Conservation (phyloP, 352 stramenopile genomes). For the Phytophthora palmivora region DNA sequence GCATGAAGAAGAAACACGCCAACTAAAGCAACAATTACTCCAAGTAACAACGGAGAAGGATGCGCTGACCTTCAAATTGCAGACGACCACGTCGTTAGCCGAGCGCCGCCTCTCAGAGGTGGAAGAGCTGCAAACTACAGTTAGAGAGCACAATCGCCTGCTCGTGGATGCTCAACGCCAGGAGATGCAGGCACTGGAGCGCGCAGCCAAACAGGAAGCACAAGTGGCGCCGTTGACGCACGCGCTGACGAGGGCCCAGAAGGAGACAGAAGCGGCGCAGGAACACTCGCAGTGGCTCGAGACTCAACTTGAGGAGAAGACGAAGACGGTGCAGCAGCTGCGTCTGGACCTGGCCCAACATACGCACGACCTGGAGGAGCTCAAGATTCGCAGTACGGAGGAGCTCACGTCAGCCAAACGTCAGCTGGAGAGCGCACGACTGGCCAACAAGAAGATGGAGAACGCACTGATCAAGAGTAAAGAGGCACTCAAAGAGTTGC, state of each 20-base stretch:
- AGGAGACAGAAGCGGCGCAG: conserved; percentile 58
- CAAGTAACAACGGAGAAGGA: conserved; percentile 58
- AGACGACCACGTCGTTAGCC: conserved; percentile 53
- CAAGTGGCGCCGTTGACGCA: conserved; percentile 66
- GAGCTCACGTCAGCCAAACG: conserved; percentile 54
- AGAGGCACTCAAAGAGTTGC: conserved; percentile 74
- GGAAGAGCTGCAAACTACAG: conserved; percentile 61
- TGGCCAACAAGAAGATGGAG: conserved; percentile 76
- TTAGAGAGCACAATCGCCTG: conserved; percentile 63
- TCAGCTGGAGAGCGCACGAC: conserved; percentile 66
- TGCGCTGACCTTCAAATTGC: conserved; percentile 57
- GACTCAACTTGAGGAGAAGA: conserved; percentile 71
- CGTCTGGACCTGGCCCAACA: conserved; percentile 63
- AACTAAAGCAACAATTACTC: conserved; percentile 54
- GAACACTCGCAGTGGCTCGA: conserved; percentile 78
- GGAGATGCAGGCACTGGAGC: conserved; percentile 73
- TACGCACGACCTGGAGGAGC: conserved; percentile 60
- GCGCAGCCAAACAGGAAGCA: conserved; percentile 62
- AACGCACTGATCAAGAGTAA: conserved; percentile 65
- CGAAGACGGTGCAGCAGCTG: conserved; percentile 64
- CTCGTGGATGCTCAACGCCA: conserved; percentile 63
- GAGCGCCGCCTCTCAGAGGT: conserved; percentile 71
- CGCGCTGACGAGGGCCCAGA: conserved; percentile 51
- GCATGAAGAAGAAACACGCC: conserved; percentile 34
- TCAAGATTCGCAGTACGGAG: conserved; percentile 58